Base-by-base conservation (phyloP, 192 early-diverging fungal genomes). In the Obelidium mucronatum region DNA sequence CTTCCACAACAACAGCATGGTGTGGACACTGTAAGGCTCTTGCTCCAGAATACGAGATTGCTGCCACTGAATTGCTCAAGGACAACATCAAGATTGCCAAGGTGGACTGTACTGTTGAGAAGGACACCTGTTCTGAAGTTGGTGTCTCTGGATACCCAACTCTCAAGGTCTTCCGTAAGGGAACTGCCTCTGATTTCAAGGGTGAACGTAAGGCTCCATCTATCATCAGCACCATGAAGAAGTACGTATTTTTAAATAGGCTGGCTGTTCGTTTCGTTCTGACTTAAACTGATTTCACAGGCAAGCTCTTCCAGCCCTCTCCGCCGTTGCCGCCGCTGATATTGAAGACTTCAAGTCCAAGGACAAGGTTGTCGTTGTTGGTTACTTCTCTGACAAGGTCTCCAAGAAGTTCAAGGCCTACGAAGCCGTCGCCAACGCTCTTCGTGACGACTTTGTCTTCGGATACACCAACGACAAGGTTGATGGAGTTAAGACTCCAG, bases 1-100 rank as follows among this genome's bases (percentile, higher is more conserved):
- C 28, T 54, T 37, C 66, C 17, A 42, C n/a, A 48, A 48, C 8
- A 6, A 48, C 44, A 79, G 71, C 96, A 37, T 98, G 95, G 97
- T 99, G 97, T 84, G 94, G 96, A 65, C 94, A 99, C 90, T 99
- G 97, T 86, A 95, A 98, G 88, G 86, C 64, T 30, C 78, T 89
- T 84, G 96, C 95, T 30, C 97, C 97, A 64, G 93, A 97, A 72
- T 99, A 96, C 82, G 97, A 97, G 79, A 84, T 87, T 55, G 96
- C 96, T 58, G 97, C 97, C 73, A 93, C 94, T 13, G 67, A 85
- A 63, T 90, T 99, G 58, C 96, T 96, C 88, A 82, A 83, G 22
- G 80, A 85, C 48, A 85, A 83, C 48, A 91, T 96, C 69, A 79
- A 87, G 53, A 74, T 99, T 59, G 96, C 94, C 84, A 97, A 99